Percentiles rank a stretch among this genome's conserved stretches.
Conservation (phyloP, 495 filamentous ascomycete species). For the Lasiosphaeria hispida region DNA sequence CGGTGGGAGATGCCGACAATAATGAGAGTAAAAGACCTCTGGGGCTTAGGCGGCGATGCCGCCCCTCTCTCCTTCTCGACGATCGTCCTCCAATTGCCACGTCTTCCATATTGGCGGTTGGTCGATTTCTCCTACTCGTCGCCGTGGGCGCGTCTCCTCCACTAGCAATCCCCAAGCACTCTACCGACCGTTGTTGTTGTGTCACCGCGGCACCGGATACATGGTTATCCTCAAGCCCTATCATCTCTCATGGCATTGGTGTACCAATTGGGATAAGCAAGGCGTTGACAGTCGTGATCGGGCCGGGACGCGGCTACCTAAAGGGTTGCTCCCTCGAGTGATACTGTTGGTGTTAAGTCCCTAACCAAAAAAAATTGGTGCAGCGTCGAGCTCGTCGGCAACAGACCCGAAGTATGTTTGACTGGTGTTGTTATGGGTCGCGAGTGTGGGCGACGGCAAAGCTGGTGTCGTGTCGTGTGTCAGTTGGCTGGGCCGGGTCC, state of each 20-base stretch:
- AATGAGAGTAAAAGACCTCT: slow-evolving; percentile 19
- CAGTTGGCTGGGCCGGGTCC: slow-evolving; percentile 11
- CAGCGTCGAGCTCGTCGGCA: slow-evolving; percentile 14
- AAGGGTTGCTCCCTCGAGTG: slow-evolving; percentile 20
- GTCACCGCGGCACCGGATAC: slow-evolving; percentile 20
- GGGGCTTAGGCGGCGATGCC: slow-evolving; percentile 9
- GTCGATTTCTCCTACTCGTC: neutral
- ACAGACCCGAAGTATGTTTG: neutral
- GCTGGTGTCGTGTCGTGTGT: slow-evolving; percentile 13
- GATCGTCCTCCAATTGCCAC: slow-evolving; percentile 14
- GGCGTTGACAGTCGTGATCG: neutral
- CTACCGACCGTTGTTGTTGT: slow-evolving; percentile 7
- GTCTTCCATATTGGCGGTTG: slow-evolving; percentile 1
- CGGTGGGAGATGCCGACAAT: slow-evolving; percentile 21
- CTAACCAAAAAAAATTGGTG: slow-evolving; percentile 29
- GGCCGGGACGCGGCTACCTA: neutral
- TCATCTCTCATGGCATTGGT: slow-evolving; percentile 26
- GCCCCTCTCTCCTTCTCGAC: slow-evolving; percentile 6
- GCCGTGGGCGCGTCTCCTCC: slow-evolving; percentile 6
- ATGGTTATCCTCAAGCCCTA: slow-evolving; percentile 22
- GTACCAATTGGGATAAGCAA: neutral
- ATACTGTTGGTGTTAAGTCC: slow-evolving; percentile 23
- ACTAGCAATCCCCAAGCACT: neutral
- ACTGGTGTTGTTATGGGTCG: slow-evolving; percentile 14
- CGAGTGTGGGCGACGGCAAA: slow-evolving; percentile 11